These are phyloP conservation scores for Fusarium nisikadoi DNA, from an alignment of 2,329 filamentous ascomycete species.

Conservation along the genomic window DNA sequence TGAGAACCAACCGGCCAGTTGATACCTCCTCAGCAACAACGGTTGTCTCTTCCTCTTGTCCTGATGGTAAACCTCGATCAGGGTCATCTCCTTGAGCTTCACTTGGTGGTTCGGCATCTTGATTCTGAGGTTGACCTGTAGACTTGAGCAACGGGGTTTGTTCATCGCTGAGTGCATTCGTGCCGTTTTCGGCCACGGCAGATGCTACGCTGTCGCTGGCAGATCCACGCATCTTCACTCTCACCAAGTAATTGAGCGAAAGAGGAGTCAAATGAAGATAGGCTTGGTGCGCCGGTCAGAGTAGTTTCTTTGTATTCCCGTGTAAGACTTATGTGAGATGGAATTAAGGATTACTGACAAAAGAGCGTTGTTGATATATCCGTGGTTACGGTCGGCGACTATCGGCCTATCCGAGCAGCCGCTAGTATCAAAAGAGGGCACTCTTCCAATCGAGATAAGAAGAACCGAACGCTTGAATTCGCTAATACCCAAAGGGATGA, in stretches of 20 bases:
- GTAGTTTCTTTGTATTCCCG: neutral
- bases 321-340: conserved; percentile 6
- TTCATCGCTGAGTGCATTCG: conserved; percentile 31
- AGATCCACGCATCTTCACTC: conserved; percentile 32
- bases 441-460: neutral
- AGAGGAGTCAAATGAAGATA: neutral
- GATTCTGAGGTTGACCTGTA: conserved; percentile 13
- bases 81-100: conserved; percentile 5
- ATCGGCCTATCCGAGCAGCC: conserved; percentile 17
- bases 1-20: conserved; percentile 61
- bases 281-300: too few species aligned
- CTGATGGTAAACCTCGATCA: conserved; percentile 18
- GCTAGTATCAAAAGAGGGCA: neutral
- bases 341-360: neutral
- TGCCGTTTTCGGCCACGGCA: conserved; percentile 29
- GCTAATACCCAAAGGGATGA: neutral
- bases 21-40: conserved; percentile 62
- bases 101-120: conserved; percentile 13
- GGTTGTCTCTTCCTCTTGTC: conserved; percentile 56
- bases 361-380: neutral
- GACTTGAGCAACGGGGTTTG: conserved; percentile 44
- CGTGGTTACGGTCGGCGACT: neutral
- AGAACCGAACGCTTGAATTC: neutral
- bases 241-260: neutral
- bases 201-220: conserved; percentile 23